Evolutionary conservation across 495 filamentous ascomycete genomes (phyloP), one percentile per base, ranked within the genome.

Genomic region (Aspergillus bertholletiae): DNA sequence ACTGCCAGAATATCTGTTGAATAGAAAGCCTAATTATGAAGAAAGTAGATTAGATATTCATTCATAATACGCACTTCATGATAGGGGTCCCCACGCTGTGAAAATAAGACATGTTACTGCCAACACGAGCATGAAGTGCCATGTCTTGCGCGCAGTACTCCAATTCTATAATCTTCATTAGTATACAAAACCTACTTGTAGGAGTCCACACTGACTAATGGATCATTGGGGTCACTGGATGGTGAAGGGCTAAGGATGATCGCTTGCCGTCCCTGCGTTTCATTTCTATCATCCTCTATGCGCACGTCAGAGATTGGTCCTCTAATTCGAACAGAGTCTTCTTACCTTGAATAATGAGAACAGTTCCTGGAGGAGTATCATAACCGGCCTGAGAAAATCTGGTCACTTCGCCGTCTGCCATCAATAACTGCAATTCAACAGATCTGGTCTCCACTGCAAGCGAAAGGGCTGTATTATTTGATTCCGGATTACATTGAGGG

Each of bases 1-100:
- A 53, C 28, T 72, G 69, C 69, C 68, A 74, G 46, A 74, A 72
- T 12, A 72, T 65, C 0, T 53, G 5, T 39, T 74, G 68, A 2
- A 69, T 65, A 0, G 62, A 65, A 23, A 73, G 53, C 11, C 70
- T 73, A 24, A 21, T 18, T n/a, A n/a, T n/a, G n/a, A n/a, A n/a
- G n/a, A n/a, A n/a, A n/a, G n/a, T n/a, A n/a, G n/a, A n/a, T n/a
- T n/a, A n/a, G n/a, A n/a, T n/a, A n/a, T n/a, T n/a, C n/a, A n/a
- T n/a, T n/a, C n/a, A n/a, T n/a, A n/a, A n/a, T n/a, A n/a, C n/a
- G n/a, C n/a, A n/a, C n/a, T n/a, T n/a, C n/a, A n/a, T n/a, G n/a
- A n/a, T n/a, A n/a, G n/a, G 54, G 32, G 12, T 23, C 46, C 66
- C 54, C 34, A 73, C 70, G 65, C 63, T 7, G 71, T 69, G 41